Conservation (phyloP, 768 basidiomycete species). For the Suillus occidentalis region DNA sequence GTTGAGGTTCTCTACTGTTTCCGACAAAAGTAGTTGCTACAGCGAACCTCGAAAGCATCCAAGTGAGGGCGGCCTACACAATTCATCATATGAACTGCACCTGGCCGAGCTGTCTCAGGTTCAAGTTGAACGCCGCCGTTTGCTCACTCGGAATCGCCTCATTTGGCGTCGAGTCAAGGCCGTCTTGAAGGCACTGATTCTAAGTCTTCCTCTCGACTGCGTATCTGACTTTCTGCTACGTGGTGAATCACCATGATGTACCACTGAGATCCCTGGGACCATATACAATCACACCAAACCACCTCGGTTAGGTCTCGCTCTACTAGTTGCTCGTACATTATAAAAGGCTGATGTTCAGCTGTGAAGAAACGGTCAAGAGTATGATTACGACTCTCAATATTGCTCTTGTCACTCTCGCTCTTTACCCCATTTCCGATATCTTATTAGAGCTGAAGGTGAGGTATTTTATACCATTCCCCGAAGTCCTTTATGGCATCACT, state of each 20-base stretch:
- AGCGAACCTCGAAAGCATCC: not conserved
- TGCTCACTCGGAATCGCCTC: not conserved
- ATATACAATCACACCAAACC: conserved; percentile 18
- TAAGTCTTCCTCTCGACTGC: conserved; percentile 27
- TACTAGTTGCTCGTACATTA: not conserved
- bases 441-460: conserved; percentile 21
- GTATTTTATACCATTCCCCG: not conserved
- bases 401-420: conserved; percentile 28
- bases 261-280: conserved; percentile 28
- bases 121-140: not conserved
- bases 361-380: conserved; percentile 27
- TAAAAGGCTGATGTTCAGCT: not conserved
- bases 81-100: not conserved
- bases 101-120: not conserved
- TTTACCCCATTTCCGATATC: conserved; percentile 21
- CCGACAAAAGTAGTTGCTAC: not conserved
- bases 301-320: conserved; percentile 19
- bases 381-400: conserved; percentile 29
- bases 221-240: conserved; percentile 30
- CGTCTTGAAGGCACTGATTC: conserved; percentile 18
- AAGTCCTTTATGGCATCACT: not conserved
- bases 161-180: conserved; percentile 14
- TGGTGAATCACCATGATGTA: conserved; percentile 21
- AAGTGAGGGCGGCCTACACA: not conserved
- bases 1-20: not conserved